These are phyloP conservation scores for Linanthus parryae DNA, from an alignment of 148 eudicot genomes.

Conservation along the genomic window DNA sequence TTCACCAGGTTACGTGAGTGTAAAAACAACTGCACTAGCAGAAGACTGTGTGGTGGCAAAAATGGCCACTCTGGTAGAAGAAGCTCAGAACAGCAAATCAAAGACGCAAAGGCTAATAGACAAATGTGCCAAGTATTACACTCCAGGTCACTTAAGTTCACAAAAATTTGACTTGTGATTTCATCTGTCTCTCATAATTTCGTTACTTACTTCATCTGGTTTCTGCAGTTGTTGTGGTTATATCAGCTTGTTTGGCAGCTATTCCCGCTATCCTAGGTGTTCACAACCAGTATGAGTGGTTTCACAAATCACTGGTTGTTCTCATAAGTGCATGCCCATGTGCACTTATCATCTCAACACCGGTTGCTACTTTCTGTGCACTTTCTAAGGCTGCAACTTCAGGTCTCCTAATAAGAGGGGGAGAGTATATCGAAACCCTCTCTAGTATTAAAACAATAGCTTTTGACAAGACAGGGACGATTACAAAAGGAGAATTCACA, in stretches of 20 bases:
- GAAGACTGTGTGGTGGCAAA: conserved; percentile 83
- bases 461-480: conserved; percentile 92
- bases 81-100: conserved; percentile 72
- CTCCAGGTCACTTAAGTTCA: conserved; percentile 55
- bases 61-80: conserved; percentile 92
- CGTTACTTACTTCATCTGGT: neutral
- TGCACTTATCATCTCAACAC: conserved; percentile 88
- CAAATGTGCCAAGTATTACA: conserved; percentile 73
- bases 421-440: conserved; percentile 72
- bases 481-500: conserved; percentile 77
- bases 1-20: conserved; percentile 58
- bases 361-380: conserved; percentile 88
- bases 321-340: conserved; percentile 95
- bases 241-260: conserved; percentile 53
- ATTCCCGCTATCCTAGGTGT: conserved; percentile 53
- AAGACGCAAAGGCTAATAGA: conserved; percentile 68
- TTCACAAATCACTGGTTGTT: conserved; percentile 67
- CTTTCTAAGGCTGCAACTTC: conserved; percentile 79
- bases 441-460: conserved; percentile 63
- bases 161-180: neutral
- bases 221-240: conserved; percentile 57
- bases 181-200: neutral
- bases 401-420: conserved; percentile 86
- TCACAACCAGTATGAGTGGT: conserved; percentile 48
- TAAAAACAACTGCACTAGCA: conserved; percentile 62